Percentiles rank a stretch among this genome's conserved stretches.
phyloP scores from a whole-genome alignment of 345 rosid genomes.

The Sonneratia caseolaris region DNA sequence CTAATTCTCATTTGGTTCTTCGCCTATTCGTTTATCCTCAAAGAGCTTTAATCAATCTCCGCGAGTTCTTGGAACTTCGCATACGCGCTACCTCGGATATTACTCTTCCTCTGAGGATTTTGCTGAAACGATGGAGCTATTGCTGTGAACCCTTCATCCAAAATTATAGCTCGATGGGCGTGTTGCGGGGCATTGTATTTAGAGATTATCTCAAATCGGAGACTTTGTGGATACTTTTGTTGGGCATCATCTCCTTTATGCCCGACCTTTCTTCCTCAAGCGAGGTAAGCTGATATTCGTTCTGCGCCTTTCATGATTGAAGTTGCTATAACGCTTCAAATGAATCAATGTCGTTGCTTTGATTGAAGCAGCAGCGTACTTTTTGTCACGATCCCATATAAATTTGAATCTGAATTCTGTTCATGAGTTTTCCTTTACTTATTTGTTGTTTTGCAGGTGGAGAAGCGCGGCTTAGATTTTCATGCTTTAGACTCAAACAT shows the following conservation, averaged over 20 bases:
- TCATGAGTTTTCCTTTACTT: background rate
- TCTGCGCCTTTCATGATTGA: background rate
- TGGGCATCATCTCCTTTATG: slow-evolving; percentile 8
- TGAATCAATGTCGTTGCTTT: background rate
- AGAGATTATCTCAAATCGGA: slow-evolving; percentile 5
- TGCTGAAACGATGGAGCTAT: background rate
- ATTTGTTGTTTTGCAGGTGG: slow-evolving; percentile 21
- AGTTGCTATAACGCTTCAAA: background rate
- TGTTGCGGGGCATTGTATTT: background rate
- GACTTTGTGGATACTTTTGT: slow-evolving; percentile 18
- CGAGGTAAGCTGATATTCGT: slow-evolving; percentile 18
- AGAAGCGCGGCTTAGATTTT: slow-evolving; percentile 5
- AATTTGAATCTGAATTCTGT: background rate
- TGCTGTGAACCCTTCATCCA: background rate
- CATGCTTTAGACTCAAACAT: slow-evolving; percentile 4
- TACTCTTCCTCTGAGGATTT: no score
- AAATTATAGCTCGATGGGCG: slow-evolving; percentile 20
- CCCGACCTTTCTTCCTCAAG: slow-evolving; percentile 13
- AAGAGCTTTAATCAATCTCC: background rate
- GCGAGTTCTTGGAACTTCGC: slow-evolving; percentile 3
- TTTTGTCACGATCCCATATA: background rate
- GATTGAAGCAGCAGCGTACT: background rate
- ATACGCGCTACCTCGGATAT: background rate
- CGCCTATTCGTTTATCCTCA: background rate
- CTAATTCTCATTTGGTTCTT: no score